A percentile compares a stretch with the other conserved stretches of the same genome.
phyloP scores from a whole-genome alignment of 306 rosid species.

The Prunus mira region DNA sequence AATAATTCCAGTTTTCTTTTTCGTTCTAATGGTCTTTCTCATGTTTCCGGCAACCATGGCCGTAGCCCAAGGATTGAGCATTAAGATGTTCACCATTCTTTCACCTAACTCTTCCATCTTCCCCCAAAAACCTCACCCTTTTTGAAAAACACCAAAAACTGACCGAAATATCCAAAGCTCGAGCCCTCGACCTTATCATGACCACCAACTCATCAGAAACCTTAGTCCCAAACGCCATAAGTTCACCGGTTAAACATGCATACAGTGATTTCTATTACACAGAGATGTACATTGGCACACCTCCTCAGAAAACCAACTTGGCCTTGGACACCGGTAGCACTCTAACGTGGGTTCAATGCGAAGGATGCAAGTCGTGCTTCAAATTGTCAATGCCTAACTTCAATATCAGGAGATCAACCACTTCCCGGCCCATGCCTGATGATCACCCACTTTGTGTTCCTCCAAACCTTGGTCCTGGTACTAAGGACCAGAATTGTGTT shows the following conservation, averaged over 20 bases:
- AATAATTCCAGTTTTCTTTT: not conserved
- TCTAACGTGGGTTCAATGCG: not conserved
- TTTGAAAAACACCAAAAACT: not conserved
- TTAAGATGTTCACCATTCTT: not conserved
- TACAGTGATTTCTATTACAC: constrained; percentile 2
- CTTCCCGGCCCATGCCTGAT: not conserved
- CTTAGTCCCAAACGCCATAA: not conserved
- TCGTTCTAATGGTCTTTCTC: not conserved
- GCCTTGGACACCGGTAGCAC: not conserved
- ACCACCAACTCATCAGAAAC: not conserved
- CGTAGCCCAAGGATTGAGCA: not conserved
- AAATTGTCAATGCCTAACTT: not conserved
- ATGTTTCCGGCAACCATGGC: not conserved
- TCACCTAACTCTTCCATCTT: not conserved
- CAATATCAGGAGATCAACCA: not conserved
- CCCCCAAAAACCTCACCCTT: not conserved
- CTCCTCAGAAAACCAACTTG: not conserved
- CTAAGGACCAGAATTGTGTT: not conserved
- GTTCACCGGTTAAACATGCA: not conserved
- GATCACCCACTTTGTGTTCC: constrained; percentile 1
- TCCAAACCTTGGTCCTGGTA: not conserved
- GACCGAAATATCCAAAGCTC: not conserved
- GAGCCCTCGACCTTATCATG: not conserved
- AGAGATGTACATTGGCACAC: not conserved
- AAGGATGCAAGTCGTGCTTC: not conserved